These are phyloP conservation scores for Postia placenta DNA, from an alignment of 768 basidiomycete genomes.

Conservation along the genomic window DNA sequence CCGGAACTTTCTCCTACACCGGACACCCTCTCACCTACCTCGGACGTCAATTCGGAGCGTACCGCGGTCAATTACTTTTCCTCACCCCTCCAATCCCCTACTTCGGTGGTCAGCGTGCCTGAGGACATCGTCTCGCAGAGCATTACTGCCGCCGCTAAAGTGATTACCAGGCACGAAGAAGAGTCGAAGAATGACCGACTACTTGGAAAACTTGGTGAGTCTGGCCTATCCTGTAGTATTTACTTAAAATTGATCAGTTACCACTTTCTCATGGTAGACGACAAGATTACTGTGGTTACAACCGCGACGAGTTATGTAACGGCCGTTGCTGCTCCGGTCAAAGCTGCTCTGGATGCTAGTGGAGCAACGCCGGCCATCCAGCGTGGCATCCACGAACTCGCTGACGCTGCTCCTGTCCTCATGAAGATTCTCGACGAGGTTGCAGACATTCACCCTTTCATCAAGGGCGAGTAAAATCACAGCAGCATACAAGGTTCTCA, in stretches of 20 bases:
- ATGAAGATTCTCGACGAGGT: slow-evolving; percentile 23
- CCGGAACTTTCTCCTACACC: neutral
- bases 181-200: neutral
- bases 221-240: no score
- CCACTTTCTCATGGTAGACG: no score
- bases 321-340: neutral
- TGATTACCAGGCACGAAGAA: neutral
- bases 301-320: neutral
- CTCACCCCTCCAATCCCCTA: neutral
- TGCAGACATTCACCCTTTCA: slow-evolving; percentile 22
- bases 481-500: no score
- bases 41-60: neutral
- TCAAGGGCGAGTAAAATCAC: slow-evolving; percentile 17
- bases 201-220: no score
- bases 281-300: neutral
- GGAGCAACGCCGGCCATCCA: slow-evolving; percentile 6
- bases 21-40: neutral
- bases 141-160: neutral
- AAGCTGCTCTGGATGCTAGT: neutral
- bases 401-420: slow-evolving; percentile 20
- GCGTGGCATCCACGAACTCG: slow-evolving; percentile 16
- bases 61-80: neutral
- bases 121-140: neutral
- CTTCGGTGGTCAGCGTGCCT: neutral
- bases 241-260: neutral